Conservation (phyloP, 2,329 filamentous ascomycete species). For the Aspergillus fijiensis region DNA sequence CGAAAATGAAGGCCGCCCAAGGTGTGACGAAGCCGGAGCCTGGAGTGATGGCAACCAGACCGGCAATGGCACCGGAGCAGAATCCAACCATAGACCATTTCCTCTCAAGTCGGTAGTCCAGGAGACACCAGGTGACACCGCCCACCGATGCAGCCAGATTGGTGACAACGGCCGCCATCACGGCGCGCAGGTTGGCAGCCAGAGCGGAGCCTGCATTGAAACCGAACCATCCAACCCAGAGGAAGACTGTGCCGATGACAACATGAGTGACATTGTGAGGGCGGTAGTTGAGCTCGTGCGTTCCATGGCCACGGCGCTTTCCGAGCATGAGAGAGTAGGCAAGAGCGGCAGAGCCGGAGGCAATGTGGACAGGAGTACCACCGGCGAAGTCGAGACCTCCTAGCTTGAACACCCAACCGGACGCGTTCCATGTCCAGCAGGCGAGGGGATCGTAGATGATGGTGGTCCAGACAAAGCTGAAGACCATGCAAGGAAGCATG, state of each 20-base stretch:
- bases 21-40: slow-evolving; percentile 82
- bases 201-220: slow-evolving; percentile 88
- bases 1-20: slow-evolving; percentile 80
- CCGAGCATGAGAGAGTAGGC: slow-evolving; percentile 91
- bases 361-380: slow-evolving; percentile 85
- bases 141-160: slow-evolving; percentile 82
- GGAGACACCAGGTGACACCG: slow-evolving; percentile 83
- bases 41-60: slow-evolving; percentile 83
- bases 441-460: slow-evolving; percentile 89
- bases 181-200: slow-evolving; percentile 75
- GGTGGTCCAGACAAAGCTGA: slow-evolving; percentile 92
- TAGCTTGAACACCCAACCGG: slow-evolving; percentile 75
- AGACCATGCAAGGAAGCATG: slow-evolving; percentile 83
- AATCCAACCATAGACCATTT: slow-evolving; percentile 95
- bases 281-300: slow-evolving; percentile 84
- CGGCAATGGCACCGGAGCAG: slow-evolving; percentile 85
- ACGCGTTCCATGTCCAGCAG: slow-evolving; percentile 90
- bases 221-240: slow-evolving; percentile 95
- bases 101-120: slow-evolving; percentile 83
- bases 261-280: slow-evolving; percentile 93
- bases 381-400: slow-evolving; percentile 87
- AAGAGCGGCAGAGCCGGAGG: slow-evolving; percentile 77
- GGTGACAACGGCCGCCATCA: slow-evolving; percentile 84
- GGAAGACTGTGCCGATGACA: slow-evolving; percentile 86
- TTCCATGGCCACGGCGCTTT: slow-evolving; percentile 79